These are phyloP conservation scores for Lindgomyces ingoldianus DNA, from an alignment of 495 filamentous ascomycete genomes.

Conservation along the genomic window DNA sequence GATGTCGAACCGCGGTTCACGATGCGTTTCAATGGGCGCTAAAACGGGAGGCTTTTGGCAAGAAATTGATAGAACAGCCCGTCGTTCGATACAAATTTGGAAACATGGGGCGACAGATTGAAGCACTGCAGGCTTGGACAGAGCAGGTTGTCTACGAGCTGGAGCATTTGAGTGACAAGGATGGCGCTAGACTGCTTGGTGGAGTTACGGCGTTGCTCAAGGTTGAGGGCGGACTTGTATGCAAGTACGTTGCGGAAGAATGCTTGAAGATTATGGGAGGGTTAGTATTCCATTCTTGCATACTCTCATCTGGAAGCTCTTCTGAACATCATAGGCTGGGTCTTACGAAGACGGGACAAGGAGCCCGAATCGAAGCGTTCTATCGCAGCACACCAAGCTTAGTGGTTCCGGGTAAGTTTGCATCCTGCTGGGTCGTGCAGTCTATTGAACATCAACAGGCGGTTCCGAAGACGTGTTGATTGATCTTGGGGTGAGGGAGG, in stretches of 20 bases:
- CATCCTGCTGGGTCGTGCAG: not conserved
- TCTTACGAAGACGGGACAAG: slow-evolving; percentile 30
- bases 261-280: slow-evolving; percentile 38
- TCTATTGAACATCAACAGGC: not conserved
- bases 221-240: slow-evolving; percentile 28
- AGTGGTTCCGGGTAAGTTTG: slow-evolving; percentile 22
- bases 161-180: slow-evolving; percentile 32
- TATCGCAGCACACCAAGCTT: slow-evolving; percentile 23
- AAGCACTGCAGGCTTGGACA: slow-evolving; percentile 36
- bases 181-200: slow-evolving; percentile 25
- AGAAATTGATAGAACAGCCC: slow-evolving; percentile 37
- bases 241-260: slow-evolving; percentile 34
- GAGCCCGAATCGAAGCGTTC: slow-evolving; percentile 28
- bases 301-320: no score
- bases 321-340: slow-evolving; percentile 11
- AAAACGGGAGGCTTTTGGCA: slow-evolving; percentile 38
- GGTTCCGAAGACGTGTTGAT: slow-evolving; percentile 33
- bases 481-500: slow-evolving; percentile 34
- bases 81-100: slow-evolving; percentile 37
- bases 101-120: slow-evolving; percentile 31
- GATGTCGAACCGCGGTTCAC: slow-evolving; percentile 24
- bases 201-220: slow-evolving; percentile 31
- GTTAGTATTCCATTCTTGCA: slow-evolving; percentile 17
- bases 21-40: slow-evolving; percentile 33
- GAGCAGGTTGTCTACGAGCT: slow-evolving; percentile 38